Percentiles rank a stretch among this genome's conserved stretches.
phyloP scores from a whole-genome alignment of 2,329 filamentous ascomycete species.

The Verticillium zaregamsianum region DNA sequence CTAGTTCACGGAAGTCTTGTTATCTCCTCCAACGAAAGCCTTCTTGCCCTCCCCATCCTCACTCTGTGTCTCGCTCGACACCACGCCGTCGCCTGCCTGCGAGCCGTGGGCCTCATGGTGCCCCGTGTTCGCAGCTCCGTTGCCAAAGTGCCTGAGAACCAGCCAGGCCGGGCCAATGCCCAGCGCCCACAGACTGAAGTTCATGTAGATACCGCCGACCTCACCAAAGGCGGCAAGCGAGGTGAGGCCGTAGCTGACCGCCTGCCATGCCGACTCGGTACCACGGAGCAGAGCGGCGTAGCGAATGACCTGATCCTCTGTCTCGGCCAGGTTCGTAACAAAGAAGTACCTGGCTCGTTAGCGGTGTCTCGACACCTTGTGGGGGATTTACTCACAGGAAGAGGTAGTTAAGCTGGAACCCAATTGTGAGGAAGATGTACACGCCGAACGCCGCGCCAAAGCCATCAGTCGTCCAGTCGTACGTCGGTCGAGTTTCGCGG shows the following conservation, averaged over 20 bases:
- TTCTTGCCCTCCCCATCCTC: slow-evolving; percentile 7
- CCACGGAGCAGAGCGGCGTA: slow-evolving; percentile 65
- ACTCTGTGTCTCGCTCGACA: slow-evolving; percentile 11
- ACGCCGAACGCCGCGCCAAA: slow-evolving; percentile 65
- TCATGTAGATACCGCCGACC: slow-evolving; percentile 65
- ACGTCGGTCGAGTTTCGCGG: slow-evolving; percentile 49
- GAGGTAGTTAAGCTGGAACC: slow-evolving; percentile 72
- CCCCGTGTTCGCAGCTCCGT: slow-evolving; percentile 2
- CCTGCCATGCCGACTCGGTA: slow-evolving; percentile 70
- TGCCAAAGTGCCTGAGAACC: slow-evolving; percentile 54
- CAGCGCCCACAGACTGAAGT: slow-evolving; percentile 64
- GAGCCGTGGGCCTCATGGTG: neutral
- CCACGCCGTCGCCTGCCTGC: neutral
- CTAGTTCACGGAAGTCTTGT: neutral
- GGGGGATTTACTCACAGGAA: slow-evolving; percentile 48
- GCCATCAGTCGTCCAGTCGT: slow-evolving; percentile 60
- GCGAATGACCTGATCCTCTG: slow-evolving; percentile 61
- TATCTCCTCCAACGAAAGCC: neutral
- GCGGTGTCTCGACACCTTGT: neutral
- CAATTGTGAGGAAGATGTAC: slow-evolving; percentile 62
- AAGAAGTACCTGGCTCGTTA: slow-evolving; percentile 56
- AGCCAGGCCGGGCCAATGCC: slow-evolving; percentile 64
- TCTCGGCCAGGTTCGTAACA: slow-evolving; percentile 59
- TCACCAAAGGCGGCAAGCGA: slow-evolving; percentile 59
- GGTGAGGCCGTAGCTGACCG: slow-evolving; percentile 65